A percentile compares a stretch with the other conserved stretches of the same genome.
These are phyloP conservation scores for Globisporangium middletonii DNA, from an alignment of 352 stramenopile genomes.

Conservation along the genomic window DNA sequence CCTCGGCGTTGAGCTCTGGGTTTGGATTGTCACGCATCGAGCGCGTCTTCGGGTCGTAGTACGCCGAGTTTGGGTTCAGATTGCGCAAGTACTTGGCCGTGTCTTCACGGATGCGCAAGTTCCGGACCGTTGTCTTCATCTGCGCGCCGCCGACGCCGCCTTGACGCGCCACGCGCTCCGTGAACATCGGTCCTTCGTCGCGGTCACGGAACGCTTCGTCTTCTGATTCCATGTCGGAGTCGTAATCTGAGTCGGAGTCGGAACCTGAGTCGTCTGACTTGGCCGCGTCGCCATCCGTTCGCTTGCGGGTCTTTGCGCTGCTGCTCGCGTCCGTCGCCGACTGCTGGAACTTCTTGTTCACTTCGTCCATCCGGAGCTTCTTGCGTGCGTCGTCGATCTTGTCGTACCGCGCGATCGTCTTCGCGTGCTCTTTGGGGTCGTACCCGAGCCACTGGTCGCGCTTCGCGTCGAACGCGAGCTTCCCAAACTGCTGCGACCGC, in stretches of 20 bases:
- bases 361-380: conserved; percentile 71
- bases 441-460: conserved; percentile 97
- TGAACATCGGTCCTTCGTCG: conserved; percentile 91
- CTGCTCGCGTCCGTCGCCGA: conserved; percentile 15
- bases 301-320: conserved; percentile 21
- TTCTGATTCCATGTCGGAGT: conserved; percentile 85
- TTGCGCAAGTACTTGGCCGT: conserved; percentile 99
- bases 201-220: conserved; percentile 91
- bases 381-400: conserved; percentile 78
- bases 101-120: conserved; percentile 98
- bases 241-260: conserved; percentile 89
- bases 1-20: conserved; percentile 90
- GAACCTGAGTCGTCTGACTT: conserved; percentile 34
- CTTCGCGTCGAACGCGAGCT: conserved; percentile 97
- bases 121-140: conserved; percentile 97
- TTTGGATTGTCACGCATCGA: conserved; percentile 98
- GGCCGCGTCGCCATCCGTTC: conserved; percentile 5
- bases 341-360: conserved; percentile 62
- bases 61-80: conserved; percentile 96
- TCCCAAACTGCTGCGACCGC: conserved; percentile 85
- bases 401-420: conserved; percentile 75
- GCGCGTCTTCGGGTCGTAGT: conserved; percentile 98
- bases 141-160: conserved; percentile 95
- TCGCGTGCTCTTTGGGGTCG: conserved; percentile 70
- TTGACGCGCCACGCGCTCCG: conserved; percentile 91